phyloP scores from a whole-genome alignment of 129 eudicot species.

The Chrysanthemum makinoi region DNA sequence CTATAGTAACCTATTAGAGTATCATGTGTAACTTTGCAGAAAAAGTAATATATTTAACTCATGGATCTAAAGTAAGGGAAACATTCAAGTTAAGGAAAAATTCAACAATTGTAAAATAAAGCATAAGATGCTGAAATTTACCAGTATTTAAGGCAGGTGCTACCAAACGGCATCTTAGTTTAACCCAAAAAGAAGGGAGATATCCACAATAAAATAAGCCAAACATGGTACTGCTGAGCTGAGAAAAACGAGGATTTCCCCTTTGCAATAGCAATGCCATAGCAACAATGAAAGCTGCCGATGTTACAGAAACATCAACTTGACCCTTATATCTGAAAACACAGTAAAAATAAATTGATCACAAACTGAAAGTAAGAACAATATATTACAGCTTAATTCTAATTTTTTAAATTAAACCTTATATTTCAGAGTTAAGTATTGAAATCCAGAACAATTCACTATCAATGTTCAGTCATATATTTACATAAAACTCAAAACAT shows the following conservation, averaged over 20 bases:
- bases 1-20: no score
- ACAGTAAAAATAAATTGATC: conserved; percentile 13
- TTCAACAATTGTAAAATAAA: not conserved
- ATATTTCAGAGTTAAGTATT: no score
- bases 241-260: conserved; percentile 93
- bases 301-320: conserved; percentile 82
- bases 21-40: no score
- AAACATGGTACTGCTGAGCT: conserved; percentile 94
- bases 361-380: conserved; percentile 9
- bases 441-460: not conserved
- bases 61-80: not conserved
- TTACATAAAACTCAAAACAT: not conserved
- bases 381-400: not conserved
- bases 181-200: conserved; percentile 99
- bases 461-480: not conserved
- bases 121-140: conserved; percentile 29
- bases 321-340: conserved; percentile 74
- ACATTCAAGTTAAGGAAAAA: not conserved
- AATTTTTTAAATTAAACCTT: no score
- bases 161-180: conserved; percentile 80
- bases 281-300: conserved; percentile 87
- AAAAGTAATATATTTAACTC: no score
- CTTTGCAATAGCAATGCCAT: conserved; percentile 87
- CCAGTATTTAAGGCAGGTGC: conserved; percentile 89
- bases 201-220: conserved; percentile 95